Evolutionary conservation across 208 protist genomes (phyloP).

Genomic region (Balamuthia mandrillaris): DNA sequence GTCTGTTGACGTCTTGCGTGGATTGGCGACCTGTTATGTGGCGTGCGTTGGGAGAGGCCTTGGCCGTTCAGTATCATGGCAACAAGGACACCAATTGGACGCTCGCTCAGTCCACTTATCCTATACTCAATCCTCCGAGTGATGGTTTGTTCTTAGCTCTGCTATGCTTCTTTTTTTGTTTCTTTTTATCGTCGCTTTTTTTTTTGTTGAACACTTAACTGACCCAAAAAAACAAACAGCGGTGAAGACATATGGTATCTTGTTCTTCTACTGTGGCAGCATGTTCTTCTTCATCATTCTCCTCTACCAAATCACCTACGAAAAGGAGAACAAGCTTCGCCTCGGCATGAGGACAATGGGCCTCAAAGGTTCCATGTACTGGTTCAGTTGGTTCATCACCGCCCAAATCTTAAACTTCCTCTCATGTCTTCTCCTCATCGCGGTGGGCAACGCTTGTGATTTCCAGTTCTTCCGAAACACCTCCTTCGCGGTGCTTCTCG

Average conservation of each 20-base stretch:
- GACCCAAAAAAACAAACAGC: not conserved
- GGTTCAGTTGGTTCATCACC: slow-evolving; percentile 23
- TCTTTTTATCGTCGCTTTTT: not conserved
- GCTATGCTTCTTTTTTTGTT: not conserved
- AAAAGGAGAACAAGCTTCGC: slow-evolving; percentile 35
- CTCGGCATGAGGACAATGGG: slow-evolving; percentile 33
- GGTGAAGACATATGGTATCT: slow-evolving; percentile 30
- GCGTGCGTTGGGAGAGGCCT: not conserved
- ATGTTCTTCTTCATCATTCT: slow-evolving; percentile 40
- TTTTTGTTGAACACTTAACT: not conserved
- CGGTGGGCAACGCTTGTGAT: not conserved
- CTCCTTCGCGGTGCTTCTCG: slow-evolving; percentile 1
- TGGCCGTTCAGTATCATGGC: not conserved
- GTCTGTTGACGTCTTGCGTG: not conserved
- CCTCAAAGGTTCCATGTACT: slow-evolving; percentile 1
- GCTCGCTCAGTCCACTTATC: not conserved
- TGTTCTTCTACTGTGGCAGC: slow-evolving; percentile 23
- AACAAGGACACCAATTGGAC: not conserved
- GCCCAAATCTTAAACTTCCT: slow-evolving; percentile 3
- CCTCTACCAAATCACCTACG: slow-evolving; percentile 29
- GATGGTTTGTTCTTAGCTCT: slow-evolving; percentile 22
- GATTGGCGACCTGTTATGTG: not conserved
- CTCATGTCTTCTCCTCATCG: slow-evolving; percentile 20
- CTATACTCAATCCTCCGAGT: not conserved
- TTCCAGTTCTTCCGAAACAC: slow-evolving; percentile 26